Conservation (phyloP, 2,329 filamentous ascomycete genomes). For the Trichoderma sp. region DNA sequence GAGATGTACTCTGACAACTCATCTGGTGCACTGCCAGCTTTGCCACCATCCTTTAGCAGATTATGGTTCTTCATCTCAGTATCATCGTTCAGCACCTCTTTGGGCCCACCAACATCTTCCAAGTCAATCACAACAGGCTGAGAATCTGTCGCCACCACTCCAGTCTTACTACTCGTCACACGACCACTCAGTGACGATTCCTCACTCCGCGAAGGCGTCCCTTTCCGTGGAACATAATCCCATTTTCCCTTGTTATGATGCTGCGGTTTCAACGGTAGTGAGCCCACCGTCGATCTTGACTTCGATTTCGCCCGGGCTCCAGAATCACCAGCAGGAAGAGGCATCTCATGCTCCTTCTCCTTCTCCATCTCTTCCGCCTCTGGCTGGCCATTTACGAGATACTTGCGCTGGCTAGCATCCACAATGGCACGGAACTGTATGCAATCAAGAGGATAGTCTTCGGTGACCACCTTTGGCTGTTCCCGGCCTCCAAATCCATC, state of each 20-base stretch:
- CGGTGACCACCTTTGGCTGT: conserved; percentile 58
- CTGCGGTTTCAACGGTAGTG: conserved; percentile 49
- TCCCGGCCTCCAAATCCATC: conserved; percentile 17
- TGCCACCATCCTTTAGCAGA: neutral
- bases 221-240: conserved; percentile 38
- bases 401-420: conserved; percentile 57
- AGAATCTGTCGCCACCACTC: conserved; percentile 25
- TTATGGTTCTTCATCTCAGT: neutral
- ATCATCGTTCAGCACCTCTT: neutral
- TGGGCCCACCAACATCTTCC: conserved; percentile 14
- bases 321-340: neutral
- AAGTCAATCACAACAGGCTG: conserved; percentile 29
- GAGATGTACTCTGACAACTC: conserved; percentile 63
- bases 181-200: conserved; percentile 29
- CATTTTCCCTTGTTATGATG: conserved; percentile 37
- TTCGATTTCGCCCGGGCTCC: neutral
- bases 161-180: neutral
- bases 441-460: conserved; percentile 67
- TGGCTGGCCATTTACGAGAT: conserved; percentile 51
- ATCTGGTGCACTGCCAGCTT: conserved; percentile 36
- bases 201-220: conserved; percentile 37
- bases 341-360: neutral
- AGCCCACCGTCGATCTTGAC: conserved; percentile 30
- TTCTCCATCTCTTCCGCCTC: conserved; percentile 7
- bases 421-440: conserved; percentile 56